Evolutionary conservation across 768 basidiomycete species (phyloP), one percentile per base, ranked within the genome.

Genomic region (Podaxis rugospora): DNA sequence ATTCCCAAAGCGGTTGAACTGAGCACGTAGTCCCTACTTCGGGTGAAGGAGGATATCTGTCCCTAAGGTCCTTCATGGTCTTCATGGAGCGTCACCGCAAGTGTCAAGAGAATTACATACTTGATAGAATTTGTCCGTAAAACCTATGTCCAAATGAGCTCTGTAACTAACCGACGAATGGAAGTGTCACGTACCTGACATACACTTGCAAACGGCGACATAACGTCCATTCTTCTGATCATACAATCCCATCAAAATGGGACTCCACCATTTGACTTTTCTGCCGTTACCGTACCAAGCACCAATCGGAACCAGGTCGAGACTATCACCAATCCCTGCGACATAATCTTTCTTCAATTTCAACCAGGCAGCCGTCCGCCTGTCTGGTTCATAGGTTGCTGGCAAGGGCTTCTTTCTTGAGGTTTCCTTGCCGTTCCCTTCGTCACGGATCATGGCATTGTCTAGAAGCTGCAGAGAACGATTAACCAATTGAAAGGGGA

Each of bases 341-440:
- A 95, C 87, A 70, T 95, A 97, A 70, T 96, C 95, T 68, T 92
- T 94, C 75, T 97, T 97, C 47, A 96, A 78, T 70, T 95, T 95
- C 59, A 95, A 70, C 95, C 95, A 96, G 2, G 90, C 88, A 27
- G 82, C 87, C 18, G 89, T 92, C 63, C 95, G 78, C 71, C 91
- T 91, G 73, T 96, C 94, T 72, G 78, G 88, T 80, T 95, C 92
- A 72, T 97, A 97, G 10, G 93, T 92, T 14, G 93, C 90, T 16
- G 86, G 89, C 35, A 95, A 73, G 32, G 83, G 81, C 69, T 90
- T 93, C 67, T 82, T 81, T 64, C 84, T 76, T 1, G 59, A 70
- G 70, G 64, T 65, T 61, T 69, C 62, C 66, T 74, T 42, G 49
- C 67, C 62, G 44, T 32, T 69, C 80, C 80, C 57, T 46, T 53